Evolutionary conservation across 768 basidiomycete species (phyloP), one percentile per base, ranked within the genome.

Genomic region (Atractiella rhizophila): DNA sequence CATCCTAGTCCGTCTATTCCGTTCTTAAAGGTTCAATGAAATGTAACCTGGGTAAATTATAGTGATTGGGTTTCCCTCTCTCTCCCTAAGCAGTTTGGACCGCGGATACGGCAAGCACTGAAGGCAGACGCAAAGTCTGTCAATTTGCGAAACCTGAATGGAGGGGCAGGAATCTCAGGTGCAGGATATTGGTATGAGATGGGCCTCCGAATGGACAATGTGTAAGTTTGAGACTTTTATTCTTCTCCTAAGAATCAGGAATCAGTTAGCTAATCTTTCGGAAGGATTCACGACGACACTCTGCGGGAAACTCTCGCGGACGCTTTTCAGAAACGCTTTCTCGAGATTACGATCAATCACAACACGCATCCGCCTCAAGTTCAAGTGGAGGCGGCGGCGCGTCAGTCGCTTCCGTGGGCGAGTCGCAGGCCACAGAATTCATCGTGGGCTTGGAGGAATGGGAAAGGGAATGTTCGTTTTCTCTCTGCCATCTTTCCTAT

Each of bases 391-490:
- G 49, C 23, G 49, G 49, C 8, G 51, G 47, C 16, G 35, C 34
- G 16, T 35, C 31, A 28, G 21, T 28, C 36, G 25, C 37, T 8
- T n/a, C 37, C 6, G 38, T 29, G 10, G 44, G 13, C 21, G 46
- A 47, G 20, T 30, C 43, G 31, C 36, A 38, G 20, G 54, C 52
- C 18, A 51, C 46, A 28, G 50, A 48, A 37, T 55, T 53, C 33
- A 37, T 49, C 12, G 52, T 49, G 37, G 50, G 48, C 0, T 21
- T 55, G 29, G 54, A 55, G 26, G 33, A 39, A 15, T 55, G 54
- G 54, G 54, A 55, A 49, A 53, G 50, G 28, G 52, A 55, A 40
- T 34, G 54, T 53, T n/a, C n/a, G n/a, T n/a, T n/a, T n/a, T n/a
- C n/a, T n/a, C n/a, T n/a, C n/a, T n/a, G n/a, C n/a, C n/a, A n/a